Conservation (phyloP, 805 yeast species). For the Candida railenensis region DNA sequence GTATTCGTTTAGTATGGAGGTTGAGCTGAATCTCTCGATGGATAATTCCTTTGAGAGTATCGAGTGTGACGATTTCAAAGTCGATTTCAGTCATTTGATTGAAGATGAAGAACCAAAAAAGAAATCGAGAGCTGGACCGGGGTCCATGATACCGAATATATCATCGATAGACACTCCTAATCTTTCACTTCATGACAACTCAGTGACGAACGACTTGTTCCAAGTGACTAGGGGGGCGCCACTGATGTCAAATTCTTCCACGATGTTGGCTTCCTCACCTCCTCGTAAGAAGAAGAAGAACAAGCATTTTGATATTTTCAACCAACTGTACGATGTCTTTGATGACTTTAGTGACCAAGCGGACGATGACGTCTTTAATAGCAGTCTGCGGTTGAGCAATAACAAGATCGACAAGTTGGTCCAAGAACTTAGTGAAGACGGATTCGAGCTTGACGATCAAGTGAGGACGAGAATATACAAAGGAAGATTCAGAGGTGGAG, state of each 20-base stretch:
- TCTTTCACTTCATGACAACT: constrained; percentile 9
- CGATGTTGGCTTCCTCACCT: constrained; percentile 9
- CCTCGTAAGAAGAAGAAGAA: constrained; percentile 6
- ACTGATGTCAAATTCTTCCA: not conserved
- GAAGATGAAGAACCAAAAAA: constrained; percentile 4
- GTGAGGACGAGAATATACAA: constrained; percentile 33
- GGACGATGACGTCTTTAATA: constrained; percentile 16
- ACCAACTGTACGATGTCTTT: not conserved
- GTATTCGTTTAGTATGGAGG: too few relatives aligned
- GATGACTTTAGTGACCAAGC: constrained; percentile 7
- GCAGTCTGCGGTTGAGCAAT: constrained; percentile 24
- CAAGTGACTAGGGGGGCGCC: constrained; percentile 21
- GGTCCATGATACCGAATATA: not conserved
- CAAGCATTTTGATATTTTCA: constrained; percentile 6
- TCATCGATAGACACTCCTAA: constrained; percentile 4
- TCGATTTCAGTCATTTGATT: constrained; percentile 19
- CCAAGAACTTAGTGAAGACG: constrained; percentile 24
- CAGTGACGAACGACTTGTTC: constrained; percentile 29
- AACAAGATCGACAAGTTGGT: constrained; percentile 39
- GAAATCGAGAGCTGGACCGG: not conserved
- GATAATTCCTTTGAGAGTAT: constrained; percentile 9
- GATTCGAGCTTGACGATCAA: constrained; percentile 34
- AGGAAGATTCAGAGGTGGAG: constrained; percentile 25
- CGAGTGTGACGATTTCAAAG: constrained; percentile 15
- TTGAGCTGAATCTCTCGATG: not conserved